These are phyloP conservation scores for Colletotrichum zoysiae DNA, from an alignment of 2,329 filamentous ascomycete species.

Conservation along the genomic window DNA sequence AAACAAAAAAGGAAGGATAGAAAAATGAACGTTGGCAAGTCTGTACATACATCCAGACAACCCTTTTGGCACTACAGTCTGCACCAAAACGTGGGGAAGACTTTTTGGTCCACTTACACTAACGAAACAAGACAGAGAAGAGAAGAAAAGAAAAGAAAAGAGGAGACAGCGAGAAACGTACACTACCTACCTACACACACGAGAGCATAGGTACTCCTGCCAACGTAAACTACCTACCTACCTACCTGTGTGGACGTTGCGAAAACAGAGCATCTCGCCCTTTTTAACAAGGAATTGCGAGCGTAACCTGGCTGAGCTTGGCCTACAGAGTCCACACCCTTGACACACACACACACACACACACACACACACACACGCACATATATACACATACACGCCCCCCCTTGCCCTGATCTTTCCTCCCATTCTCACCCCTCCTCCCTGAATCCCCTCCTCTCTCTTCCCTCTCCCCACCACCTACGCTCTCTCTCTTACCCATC, in stretches of 20 bases:
- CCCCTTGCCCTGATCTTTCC: conserved; percentile 2
- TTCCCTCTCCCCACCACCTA: conserved; percentile 3
- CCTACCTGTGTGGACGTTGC: neutral
- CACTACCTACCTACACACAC: neutral
- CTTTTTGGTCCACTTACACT: conserved; percentile 16
- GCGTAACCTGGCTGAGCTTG: conserved; percentile 32
- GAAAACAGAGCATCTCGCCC: conserved; percentile 37
- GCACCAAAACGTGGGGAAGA: conserved; percentile 33
- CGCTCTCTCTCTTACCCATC: neutral
- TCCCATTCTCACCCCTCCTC: conserved; percentile 13
- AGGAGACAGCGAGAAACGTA: conserved; percentile 4
- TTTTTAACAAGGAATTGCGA: conserved; percentile 40
- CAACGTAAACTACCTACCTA: conserved; percentile 1
- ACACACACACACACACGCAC: too few relatives aligned
- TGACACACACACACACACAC: neutral
- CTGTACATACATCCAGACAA: neutral
- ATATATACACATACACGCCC: neutral
- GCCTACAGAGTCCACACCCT: conserved; percentile 24
- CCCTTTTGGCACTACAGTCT: conserved; percentile 22
- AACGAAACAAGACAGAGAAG: neutral
- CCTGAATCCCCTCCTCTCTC: conserved; percentile 27
- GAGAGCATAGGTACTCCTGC: conserved; percentile 27
- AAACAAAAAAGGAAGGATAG: neutral
- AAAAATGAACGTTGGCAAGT: neutral
- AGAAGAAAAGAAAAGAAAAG: neutral